A percentile compares a stretch with the other conserved stretches of the same genome.
Evolutionary conservation across 768 basidiomycete genomes (phyloP).

Genomic region (Xerocomellus intermedius): DNA sequence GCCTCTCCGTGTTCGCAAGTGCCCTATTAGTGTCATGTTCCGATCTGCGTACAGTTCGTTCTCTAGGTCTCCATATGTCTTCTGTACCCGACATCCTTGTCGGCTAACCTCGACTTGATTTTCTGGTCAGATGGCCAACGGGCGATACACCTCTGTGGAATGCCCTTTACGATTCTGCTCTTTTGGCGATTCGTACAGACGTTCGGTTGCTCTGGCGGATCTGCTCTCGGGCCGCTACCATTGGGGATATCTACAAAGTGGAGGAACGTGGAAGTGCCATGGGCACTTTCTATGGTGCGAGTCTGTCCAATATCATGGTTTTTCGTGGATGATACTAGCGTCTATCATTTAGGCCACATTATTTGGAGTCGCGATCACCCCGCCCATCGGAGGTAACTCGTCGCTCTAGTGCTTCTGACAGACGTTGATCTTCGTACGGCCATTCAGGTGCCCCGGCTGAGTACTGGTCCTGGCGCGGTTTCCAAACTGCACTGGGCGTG

Average conservation of each 20-base stretch:
- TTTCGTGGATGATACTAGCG: not conserved
- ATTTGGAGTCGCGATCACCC: slow-evolving; percentile 61
- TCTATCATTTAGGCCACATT: slow-evolving; percentile 39
- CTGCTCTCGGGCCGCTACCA: slow-evolving; percentile 59
- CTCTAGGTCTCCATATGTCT: slow-evolving; percentile 35
- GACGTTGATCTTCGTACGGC: not conserved
- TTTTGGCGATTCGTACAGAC: slow-evolving; percentile 66
- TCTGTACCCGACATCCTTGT: not conserved
- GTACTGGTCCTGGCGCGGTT: slow-evolving; percentile 64
- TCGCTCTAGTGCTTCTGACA: not conserved
- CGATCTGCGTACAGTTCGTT: slow-evolving; percentile 54
- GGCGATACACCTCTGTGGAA: slow-evolving; percentile 53
- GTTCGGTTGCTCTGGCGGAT: slow-evolving; percentile 56
- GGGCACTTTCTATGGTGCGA: slow-evolving; percentile 56
- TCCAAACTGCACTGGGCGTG: slow-evolving; percentile 48
- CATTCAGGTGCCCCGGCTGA: slow-evolving; percentile 46
- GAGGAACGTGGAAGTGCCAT: slow-evolving; percentile 62
- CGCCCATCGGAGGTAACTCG: slow-evolving; percentile 49
- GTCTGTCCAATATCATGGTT: slow-evolving; percentile 1
- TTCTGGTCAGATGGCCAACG: slow-evolving; percentile 57
- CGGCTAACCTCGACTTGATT: not conserved
- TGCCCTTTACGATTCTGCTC: slow-evolving; percentile 62
- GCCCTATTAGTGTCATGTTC: slow-evolving; percentile 46
- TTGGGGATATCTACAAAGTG: slow-evolving; percentile 64
- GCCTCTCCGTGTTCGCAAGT: slow-evolving; percentile 46